These are phyloP conservation scores for Adansonia grandidieri DNA, from an alignment of 441 rosid species.

Conservation along the genomic window DNA sequence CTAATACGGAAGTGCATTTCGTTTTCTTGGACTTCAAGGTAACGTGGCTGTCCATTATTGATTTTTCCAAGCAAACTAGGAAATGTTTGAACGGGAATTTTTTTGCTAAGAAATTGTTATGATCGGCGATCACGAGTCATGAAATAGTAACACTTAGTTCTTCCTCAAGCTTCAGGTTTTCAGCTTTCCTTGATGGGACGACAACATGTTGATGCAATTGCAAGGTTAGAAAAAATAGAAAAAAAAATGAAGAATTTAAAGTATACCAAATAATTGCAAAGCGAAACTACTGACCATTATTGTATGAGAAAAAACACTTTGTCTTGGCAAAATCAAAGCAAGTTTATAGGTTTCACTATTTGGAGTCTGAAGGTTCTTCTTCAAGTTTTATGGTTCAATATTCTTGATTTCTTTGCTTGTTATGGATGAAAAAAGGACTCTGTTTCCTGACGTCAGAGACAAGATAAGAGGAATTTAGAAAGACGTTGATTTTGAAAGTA, in stretches of 20 bases:
- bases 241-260: background rate
- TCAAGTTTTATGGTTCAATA: too few relatives aligned
- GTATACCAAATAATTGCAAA: background rate
- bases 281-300: background rate
- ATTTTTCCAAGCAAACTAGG: background rate
- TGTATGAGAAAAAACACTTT: background rate
- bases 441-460: too few relatives aligned
- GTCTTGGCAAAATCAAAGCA: too few relatives aligned
- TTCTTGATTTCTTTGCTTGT: too few relatives aligned
- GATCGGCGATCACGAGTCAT: too few relatives aligned
- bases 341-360: too few relatives aligned
- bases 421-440: too few relatives aligned
- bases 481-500: too few relatives aligned
- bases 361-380: too few relatives aligned
- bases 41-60: background rate
- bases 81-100: background rate
- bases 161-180: background rate
- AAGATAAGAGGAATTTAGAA: too few relatives aligned
- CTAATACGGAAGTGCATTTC: background rate
- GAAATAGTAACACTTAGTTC: background rate
- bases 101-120: too few relatives aligned
- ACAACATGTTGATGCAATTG: too few relatives aligned
- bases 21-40: background rate
- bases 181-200: background rate
- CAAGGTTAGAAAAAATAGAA: background rate